Base-by-base conservation (phyloP, 352 stramenopile species). In the Pythium volutum region DNA sequence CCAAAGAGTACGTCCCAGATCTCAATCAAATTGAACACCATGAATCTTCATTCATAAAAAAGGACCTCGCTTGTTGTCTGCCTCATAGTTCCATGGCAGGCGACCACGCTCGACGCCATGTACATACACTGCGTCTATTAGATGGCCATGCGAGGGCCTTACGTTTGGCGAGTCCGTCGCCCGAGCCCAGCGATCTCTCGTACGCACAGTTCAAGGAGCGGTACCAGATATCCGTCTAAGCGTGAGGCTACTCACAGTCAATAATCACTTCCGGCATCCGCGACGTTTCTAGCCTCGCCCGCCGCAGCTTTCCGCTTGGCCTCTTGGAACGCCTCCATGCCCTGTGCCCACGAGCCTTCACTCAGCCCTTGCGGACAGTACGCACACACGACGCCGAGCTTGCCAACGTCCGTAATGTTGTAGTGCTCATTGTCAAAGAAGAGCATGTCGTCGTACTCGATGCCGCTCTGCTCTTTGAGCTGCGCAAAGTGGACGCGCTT, bases 391-490 rank as follows among this genome's bases (percentile, higher is more conserved):
- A 96, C 87, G 12, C 87, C 87, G 4, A 97, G 59, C 22, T 62
- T 53, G 20, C 74, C 61, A 25, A 97, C 79, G 54, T 89, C 71
- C 20, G 65, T 47, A 48, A 91, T 88, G 71, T 97, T 97, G 61
- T 81, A 76, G 34, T 76, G 78, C 69, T 97, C 87, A 62, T 97
- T 97, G 76, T 98, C 95, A 71, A 98, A 98, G 75, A 98, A 98
- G 34, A 98, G 77, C 95, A 98, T 98, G 57, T 96, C 81, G 70
- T 97, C 79, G 69, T 97, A 98, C 25, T 71, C 70, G 48, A 98
- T 83, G 31, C 84, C 80, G 41, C 89, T 98, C n/a, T 90, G 41
- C 48, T 97, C 80, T 55, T 88, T 76, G 29, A 98, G 67, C 55
- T 92, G 76, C 54, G 89, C 86, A 72, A 98, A 98, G 79, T 98